Conservation (phyloP, 208 protist species). For the Baffinella frigidus region DNA sequence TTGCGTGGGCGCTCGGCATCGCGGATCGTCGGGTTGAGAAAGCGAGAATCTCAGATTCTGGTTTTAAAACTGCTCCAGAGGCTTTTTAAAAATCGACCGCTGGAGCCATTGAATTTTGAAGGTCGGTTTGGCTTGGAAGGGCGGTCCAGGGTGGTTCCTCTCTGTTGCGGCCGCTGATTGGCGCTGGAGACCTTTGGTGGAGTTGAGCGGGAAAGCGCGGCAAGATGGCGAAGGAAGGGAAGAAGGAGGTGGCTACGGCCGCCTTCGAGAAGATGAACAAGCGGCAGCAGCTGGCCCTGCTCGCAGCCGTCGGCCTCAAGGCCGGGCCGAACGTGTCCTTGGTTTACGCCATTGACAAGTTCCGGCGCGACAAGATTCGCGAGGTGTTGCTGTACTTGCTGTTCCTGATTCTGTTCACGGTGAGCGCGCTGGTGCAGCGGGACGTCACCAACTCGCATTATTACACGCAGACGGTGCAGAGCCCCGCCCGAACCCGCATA, state of each 20-base stretch:
- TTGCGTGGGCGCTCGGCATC: no score
- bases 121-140: no score
- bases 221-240: not conserved
- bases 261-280: slow-evolving; percentile 53
- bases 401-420: slow-evolving; percentile 25
- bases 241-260: slow-evolving; percentile 31
- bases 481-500: no score
- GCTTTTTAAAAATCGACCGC: no score
- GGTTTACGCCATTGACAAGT: slow-evolving; percentile 50
- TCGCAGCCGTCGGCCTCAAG: slow-evolving; percentile 26
- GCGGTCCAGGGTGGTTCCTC: no score
- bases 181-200: no score
- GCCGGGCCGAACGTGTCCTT: slow-evolving; percentile 31
- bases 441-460: slow-evolving; percentile 36
- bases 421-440: not conserved
- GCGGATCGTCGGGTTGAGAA: no score
- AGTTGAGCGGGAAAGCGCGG: no score
- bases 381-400: not conserved
- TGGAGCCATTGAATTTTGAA: no score
- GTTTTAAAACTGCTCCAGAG: no score
- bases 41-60: no score
- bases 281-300: slow-evolving; percentile 6
- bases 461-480: slow-evolving; percentile 15
- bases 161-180: no score
- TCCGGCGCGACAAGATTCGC: slow-evolving; percentile 44